Conservation (phyloP, 495 filamentous ascomycete species). For the Cairneyella variabilis region DNA sequence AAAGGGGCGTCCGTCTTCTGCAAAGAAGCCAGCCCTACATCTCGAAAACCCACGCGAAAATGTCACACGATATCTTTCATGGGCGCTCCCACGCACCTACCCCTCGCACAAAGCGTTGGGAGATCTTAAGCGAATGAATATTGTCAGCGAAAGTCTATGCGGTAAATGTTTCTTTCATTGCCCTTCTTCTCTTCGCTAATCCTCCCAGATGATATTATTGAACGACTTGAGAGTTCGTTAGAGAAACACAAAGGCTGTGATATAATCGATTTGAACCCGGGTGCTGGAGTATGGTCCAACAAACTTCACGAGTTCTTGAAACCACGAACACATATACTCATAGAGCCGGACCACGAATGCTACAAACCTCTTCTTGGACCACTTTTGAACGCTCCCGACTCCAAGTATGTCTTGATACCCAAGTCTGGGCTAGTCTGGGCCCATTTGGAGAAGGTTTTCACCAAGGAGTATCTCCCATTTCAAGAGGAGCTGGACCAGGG, state of each 20-base stretch:
- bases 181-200: background rate
- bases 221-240: constrained; percentile 57
- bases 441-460: constrained; percentile 46
- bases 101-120: background rate
- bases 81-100: background rate
- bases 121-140: constrained; percentile 31
- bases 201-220: constrained; percentile 42
- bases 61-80: background rate
- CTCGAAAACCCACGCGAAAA: background rate
- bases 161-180: constrained; percentile 38
- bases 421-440: constrained; percentile 45
- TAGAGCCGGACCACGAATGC: constrained; percentile 56
- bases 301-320: constrained; percentile 69
- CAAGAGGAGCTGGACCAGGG: constrained; percentile 33
- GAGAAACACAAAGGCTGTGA: constrained; percentile 63
- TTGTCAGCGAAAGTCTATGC: constrained; percentile 58
- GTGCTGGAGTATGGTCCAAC: constrained; percentile 66
- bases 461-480: constrained; percentile 42
- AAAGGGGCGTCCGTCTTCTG: too few relatives aligned
- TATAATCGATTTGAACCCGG: constrained; percentile 82
- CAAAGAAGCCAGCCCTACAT: too few relatives aligned
- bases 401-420: constrained; percentile 49
- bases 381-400: constrained; percentile 52
- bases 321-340: constrained; percentile 74
- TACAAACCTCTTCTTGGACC: constrained; percentile 58